A percentile compares a stretch with the other conserved stretches of the same genome.
These are phyloP conservation scores for Gaultheria prostrata DNA, from an alignment of 148 eudicot genomes.

Conservation along the genomic window DNA sequence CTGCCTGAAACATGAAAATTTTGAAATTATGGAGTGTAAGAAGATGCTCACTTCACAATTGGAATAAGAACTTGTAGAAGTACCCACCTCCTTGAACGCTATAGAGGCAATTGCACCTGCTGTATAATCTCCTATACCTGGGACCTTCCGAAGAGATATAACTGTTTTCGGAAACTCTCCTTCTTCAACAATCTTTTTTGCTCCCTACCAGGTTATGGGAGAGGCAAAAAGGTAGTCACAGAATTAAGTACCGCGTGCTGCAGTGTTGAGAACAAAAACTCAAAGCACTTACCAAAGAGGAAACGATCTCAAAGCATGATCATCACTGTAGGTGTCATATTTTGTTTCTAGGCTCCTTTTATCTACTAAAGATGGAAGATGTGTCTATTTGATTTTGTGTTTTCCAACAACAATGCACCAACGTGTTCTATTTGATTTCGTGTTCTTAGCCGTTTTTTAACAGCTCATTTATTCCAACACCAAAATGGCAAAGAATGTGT, in stretches of 20 bases:
- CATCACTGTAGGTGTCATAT: background rate
- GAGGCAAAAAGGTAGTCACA: slow-evolving; percentile 15
- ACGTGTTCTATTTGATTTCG: no score
- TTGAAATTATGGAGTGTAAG: slow-evolving; percentile 13
- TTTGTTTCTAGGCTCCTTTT: background rate
- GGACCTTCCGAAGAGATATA: slow-evolving; percentile 52
- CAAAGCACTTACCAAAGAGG: background rate
- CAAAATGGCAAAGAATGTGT: background rate
- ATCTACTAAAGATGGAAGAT: background rate
- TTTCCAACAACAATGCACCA: background rate
- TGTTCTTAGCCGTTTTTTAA: background rate
- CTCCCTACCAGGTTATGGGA: slow-evolving; percentile 48
- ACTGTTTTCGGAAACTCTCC: slow-evolving; percentile 83
- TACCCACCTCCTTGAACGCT: slow-evolving; percentile 74
- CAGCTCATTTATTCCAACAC: slow-evolving; percentile 7
- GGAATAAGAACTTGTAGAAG: background rate
- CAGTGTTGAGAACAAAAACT: background rate
- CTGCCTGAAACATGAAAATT: slow-evolving; percentile 46
- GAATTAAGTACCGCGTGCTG: background rate
- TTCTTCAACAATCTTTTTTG: slow-evolving; percentile 68
- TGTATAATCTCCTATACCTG: slow-evolving; percentile 92
- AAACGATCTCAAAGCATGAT: background rate
- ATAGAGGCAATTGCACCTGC: slow-evolving; percentile 97
- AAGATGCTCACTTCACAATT: background rate
- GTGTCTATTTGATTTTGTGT: background rate